These are phyloP conservation scores for Nyctanthes arbortristis DNA, from an alignment of 257 asterid genomes.

Conservation along the genomic window DNA sequence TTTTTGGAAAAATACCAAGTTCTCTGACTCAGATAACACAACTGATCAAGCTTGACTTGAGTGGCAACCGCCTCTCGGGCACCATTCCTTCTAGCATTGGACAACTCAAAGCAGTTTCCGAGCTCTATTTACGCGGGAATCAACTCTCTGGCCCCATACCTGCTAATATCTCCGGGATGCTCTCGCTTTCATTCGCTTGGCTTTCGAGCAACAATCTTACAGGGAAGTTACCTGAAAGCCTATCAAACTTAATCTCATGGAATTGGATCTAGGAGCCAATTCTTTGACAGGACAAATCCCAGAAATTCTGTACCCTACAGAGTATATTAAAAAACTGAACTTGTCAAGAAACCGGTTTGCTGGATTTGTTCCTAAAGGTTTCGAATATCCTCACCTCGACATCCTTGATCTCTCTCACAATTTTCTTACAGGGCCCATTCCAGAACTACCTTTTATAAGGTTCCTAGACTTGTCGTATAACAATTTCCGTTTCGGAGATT, in stretches of 20 bases:
- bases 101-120: background rate
- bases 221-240: slow-evolving; percentile 35
- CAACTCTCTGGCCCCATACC: slow-evolving; percentile 16
- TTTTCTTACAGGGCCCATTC: slow-evolving; percentile 39
- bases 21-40: slow-evolving; percentile 14
- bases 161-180: background rate
- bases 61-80: slow-evolving; percentile 21
- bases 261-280: slow-evolving; percentile 34
- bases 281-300: slow-evolving; percentile 35
- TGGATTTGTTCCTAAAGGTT: slow-evolving; percentile 36
- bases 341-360: slow-evolving; percentile 37
- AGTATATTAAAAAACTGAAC: slow-evolving; percentile 34
- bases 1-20: slow-evolving; percentile 23
- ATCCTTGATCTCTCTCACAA: slow-evolving; percentile 45
- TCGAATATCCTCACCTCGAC: slow-evolving; percentile 33
- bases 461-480: slow-evolving; percentile 41
- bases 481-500: slow-evolving; percentile 34
- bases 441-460: slow-evolving; percentile 31
- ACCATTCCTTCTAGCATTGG: slow-evolving; percentile 3
- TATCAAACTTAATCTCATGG: slow-evolving; percentile 16
- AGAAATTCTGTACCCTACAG: slow-evolving; percentile 34
- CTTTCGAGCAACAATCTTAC: slow-evolving; percentile 26
- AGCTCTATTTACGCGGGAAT: slow-evolving; percentile 14
- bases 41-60: slow-evolving; percentile 4
- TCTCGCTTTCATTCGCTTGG: background rate